Base-by-base conservation (phyloP, 257 asterid genomes). In the Solanum virginianum region DNA sequence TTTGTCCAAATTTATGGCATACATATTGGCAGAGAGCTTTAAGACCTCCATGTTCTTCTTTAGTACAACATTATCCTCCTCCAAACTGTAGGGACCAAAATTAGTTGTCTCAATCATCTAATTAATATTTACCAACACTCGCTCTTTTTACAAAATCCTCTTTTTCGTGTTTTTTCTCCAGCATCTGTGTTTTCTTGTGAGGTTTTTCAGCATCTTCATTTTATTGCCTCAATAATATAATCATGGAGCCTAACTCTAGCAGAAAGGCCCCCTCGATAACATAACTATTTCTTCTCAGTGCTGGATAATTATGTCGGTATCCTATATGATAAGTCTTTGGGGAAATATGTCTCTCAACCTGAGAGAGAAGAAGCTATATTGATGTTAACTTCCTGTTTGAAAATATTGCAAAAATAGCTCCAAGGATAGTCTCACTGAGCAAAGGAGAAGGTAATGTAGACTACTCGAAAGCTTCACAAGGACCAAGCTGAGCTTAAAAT, bases 381-480 rank as follows among this genome's bases (percentile, higher is more conserved):
- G 81, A 47, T 75, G 82, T 88, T 93, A 20, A 85, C 84, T 77
- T 88, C 93, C 68, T 91, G 85, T 56, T 86, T 88, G 87, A 82
- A 90, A 88, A 88, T 77, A 24, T 83, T 89, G 39, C 90, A 91
- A 88, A 90, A 88, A 71, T 93, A 91, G 87, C 83, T 92, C 83
- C 87, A 84, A 75, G 85, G 85, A 71, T 94, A 95, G 98, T 88
- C 81, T 15, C 91, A 91, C 32, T 96, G 98, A 97, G 93, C 94
- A 3, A 92, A 86, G 11, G 92, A 92, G 88, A 95, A 93, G 90
- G 89, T 96, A 59, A 93, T 89, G 97, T 92, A 93, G 87, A 94
- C 93, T 59, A 90, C 98, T 72, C 85, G 87, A 60, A 91, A 87
- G 89, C 95, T 94, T 18, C 85, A 89, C 36, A 92, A 93, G 89